Percentiles rank a stretch among this genome's conserved stretches.
Conservation (phyloP, 371 early-diverging fungal species). For the Lichtheimia ramosa region DNA sequence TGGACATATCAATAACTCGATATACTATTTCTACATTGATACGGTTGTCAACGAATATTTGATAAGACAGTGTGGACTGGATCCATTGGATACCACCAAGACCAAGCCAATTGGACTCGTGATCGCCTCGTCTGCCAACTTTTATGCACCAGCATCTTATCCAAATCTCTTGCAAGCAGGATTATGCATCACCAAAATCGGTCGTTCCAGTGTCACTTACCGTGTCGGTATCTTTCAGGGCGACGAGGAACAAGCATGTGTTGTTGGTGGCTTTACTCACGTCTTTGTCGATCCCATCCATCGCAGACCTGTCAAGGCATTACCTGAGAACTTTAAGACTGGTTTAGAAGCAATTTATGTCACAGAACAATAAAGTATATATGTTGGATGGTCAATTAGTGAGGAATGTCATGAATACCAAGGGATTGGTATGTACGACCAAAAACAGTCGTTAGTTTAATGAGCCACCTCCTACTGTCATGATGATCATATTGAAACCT, state of each 20-base stretch:
- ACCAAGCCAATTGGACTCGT: slow-evolving; percentile 57
- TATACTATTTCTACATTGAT: slow-evolving; percentile 63
- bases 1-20: slow-evolving; percentile 65
- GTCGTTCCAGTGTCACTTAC: slow-evolving; percentile 59
- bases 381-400: no score
- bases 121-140: slow-evolving; percentile 51
- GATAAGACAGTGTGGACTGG: slow-evolving; percentile 48
- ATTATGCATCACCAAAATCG: slow-evolving; percentile 52
- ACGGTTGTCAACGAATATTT: slow-evolving; percentile 61
- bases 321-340: slow-evolving; percentile 25
- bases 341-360: slow-evolving; percentile 18
- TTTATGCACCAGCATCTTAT: slow-evolving; percentile 52
- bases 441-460: no score
- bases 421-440: no score
- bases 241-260: slow-evolving; percentile 31
- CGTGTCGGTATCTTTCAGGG: slow-evolving; percentile 62
- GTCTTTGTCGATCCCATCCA: slow-evolving; percentile 43
- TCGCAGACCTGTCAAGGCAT: slow-evolving; percentile 30
- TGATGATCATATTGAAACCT: no score
- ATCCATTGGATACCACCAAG: slow-evolving; percentile 27
- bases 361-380: no score
- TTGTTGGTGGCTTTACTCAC: slow-evolving; percentile 49
- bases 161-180: slow-evolving; percentile 59
- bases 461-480: no score
- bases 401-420: no score